Evolutionary conservation across 1,139 yeast species (phyloP), one percentile per base, ranked within the genome.

Genomic region (Groenewaldozyma auringiensis): DNA sequence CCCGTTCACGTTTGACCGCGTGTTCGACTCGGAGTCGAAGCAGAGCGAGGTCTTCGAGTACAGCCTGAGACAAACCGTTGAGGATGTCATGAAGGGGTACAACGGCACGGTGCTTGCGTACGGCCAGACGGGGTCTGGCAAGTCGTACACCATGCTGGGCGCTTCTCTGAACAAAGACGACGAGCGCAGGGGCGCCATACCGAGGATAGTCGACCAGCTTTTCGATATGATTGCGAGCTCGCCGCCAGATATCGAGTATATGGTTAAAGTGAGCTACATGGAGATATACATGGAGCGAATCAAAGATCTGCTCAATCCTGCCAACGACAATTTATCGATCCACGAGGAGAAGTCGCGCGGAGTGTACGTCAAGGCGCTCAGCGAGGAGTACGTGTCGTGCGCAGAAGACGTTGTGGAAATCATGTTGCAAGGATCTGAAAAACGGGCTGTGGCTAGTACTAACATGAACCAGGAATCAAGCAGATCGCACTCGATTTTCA

Each of bases 71-170:
- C 76, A 72, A 39, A 78, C 78, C 2, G 81, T 81, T 2, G 81
- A 79, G 41, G 92, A 83, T 53, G 70, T 86, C 35, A 72, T 86
- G 51, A 71, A 74, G 37, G 96, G 96, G 0, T 86, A 83, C 60
- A 86, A 88, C 62, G 92, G 94, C 18, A 81, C 95, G 0, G 81
- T 88, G 0, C 66, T 88, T 40, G 89, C 95, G 1, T 88, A 86
- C 62, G 96, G 96, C 4, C 95, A 85, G 60, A 83, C 94, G 0
- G 94, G 95, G 0, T 76, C 94, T 1, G 96, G 96, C 2, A 87
- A 87, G 60, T 79, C 95, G 0, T 79, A 78, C 59, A 83, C 95
- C 2, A 83, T 88, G 94, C 76, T 84, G 75, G 96, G 96, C 0
- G 59, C 69, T 2, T 66, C 70, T 18, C 47, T 53, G 37, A 71